phyloP scores from a whole-genome alignment of 345 rosid genomes.

The Syzygium oleosum region DNA sequence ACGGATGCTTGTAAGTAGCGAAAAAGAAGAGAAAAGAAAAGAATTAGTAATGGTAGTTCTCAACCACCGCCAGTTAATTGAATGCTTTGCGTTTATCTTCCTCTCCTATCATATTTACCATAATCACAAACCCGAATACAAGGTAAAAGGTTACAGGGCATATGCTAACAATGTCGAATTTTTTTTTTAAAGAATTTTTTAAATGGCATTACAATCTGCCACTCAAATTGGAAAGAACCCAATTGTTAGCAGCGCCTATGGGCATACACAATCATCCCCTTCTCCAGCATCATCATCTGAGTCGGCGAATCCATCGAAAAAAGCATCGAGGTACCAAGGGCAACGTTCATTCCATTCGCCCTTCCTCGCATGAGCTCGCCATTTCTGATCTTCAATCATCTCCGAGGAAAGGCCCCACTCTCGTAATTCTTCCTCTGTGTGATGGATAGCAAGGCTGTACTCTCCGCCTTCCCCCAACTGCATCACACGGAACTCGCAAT shows the following conservation, averaged over 20 bases:
- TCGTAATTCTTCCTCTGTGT: conserved; percentile 61
- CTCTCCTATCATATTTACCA: neutral
- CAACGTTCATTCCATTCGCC: conserved; percentile 73
- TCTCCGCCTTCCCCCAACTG: conserved; percentile 75
- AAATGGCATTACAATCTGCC: neutral
- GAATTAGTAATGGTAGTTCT: neutral
- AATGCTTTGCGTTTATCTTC: neutral
- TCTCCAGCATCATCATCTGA: conserved; percentile 16
- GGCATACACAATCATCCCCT: neutral
- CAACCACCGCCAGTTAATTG: neutral
- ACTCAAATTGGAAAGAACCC: neutral
- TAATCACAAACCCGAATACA: neutral
- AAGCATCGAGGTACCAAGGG: conserved; percentile 52
- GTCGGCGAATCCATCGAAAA: conserved; percentile 46
- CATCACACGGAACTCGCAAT: conserved; percentile 78
- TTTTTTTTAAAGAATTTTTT: neutral
- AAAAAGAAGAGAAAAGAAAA: neutral
- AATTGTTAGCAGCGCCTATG: neutral
- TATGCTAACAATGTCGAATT: neutral
- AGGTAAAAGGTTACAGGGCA: neutral
- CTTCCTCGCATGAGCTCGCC: conserved; percentile 46
- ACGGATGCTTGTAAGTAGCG: neutral
- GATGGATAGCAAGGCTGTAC: conserved; percentile 81
- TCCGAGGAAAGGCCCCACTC: conserved; percentile 81
- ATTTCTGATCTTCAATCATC: conserved; percentile 85